Evolutionary conservation across 208 protist genomes (phyloP).

Genomic region (Tritrichomonas foetus): DNA sequence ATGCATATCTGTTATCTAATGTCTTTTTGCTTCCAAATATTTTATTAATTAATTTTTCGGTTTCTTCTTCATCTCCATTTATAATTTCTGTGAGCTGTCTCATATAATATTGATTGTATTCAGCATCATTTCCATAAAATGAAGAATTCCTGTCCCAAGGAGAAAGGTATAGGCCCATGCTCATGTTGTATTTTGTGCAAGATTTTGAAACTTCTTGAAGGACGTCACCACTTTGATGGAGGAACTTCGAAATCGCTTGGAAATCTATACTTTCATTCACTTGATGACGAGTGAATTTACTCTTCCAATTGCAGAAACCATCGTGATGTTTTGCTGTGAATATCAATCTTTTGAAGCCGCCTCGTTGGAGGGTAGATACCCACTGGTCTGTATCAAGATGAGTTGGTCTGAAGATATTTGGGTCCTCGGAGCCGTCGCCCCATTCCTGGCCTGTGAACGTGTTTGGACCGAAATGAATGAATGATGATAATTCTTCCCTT

Average conservation of each 20-base stretch:
- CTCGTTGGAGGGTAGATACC: neutral
- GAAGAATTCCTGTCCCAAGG: neutral
- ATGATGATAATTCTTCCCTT: too few species aligned
- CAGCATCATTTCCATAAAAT: neutral
- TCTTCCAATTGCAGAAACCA: neutral
- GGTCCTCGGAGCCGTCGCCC: neutral
- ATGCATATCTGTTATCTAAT: too few species aligned
- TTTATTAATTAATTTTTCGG: too few species aligned
- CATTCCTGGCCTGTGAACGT: too few species aligned
- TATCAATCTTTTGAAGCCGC: neutral
- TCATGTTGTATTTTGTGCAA: neutral
- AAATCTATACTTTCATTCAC: neutral
- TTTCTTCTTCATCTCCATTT: too few species aligned
- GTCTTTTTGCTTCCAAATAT: too few species aligned
- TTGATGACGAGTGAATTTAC: neutral
- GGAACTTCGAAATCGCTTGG: neutral
- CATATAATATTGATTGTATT: conserved; percentile 31
- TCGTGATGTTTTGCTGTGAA: neutral
- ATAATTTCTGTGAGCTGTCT: neutral
- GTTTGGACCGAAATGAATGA: too few species aligned
- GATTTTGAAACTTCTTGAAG: neutral
- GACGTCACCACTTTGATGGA: neutral
- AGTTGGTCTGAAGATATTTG: neutral
- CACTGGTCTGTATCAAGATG: neutral
- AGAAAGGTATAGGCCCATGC: neutral